Evolutionary conservation across 257 asterid genomes (phyloP).

Genomic region (Solanum habrochaites): DNA sequence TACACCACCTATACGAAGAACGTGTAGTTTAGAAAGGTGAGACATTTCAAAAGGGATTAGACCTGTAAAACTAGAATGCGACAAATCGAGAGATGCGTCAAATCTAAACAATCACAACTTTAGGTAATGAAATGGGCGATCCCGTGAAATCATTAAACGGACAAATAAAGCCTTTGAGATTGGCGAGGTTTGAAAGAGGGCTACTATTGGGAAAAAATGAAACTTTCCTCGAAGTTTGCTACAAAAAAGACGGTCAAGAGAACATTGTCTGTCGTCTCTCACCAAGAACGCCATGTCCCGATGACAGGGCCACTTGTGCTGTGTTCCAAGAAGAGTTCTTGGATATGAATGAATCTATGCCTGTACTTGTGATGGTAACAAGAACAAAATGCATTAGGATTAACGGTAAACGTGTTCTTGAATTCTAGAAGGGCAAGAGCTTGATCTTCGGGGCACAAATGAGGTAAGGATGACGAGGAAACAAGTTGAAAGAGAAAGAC

Average conservation of each 20-base stretch:
- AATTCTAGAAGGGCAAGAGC: too few relatives aligned
- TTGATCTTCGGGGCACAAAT: too few relatives aligned
- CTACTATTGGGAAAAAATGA: neutral
- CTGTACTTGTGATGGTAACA: neutral
- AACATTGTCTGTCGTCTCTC: neutral
- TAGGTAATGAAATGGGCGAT: neutral
- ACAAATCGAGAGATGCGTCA: constrained; percentile 11
- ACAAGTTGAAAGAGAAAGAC: neutral
- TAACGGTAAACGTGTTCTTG: too few relatives aligned
- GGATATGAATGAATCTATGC: neutral
- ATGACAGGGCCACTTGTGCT: too few relatives aligned
- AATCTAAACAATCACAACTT: too few relatives aligned
- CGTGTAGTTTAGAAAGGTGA: neutral
- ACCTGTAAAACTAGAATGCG: constrained; percentile 5
- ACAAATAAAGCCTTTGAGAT: constrained; percentile 2
- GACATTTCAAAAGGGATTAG: constrained; percentile 1
- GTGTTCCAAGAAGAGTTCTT: neutral
- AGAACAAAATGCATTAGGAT: neutral
- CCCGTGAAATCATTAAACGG: constrained; percentile 3
- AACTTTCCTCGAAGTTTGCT: constrained; percentile 8
- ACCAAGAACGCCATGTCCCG: constrained; percentile 13
- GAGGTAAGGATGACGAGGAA: too few relatives aligned
- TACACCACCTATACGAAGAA: too few relatives aligned
- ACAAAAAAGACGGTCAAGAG: too few relatives aligned
- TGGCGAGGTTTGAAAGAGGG: neutral